Evolutionary conservation across 805 yeast species (phyloP).

Genomic region (Pichia membranifaciens): DNA sequence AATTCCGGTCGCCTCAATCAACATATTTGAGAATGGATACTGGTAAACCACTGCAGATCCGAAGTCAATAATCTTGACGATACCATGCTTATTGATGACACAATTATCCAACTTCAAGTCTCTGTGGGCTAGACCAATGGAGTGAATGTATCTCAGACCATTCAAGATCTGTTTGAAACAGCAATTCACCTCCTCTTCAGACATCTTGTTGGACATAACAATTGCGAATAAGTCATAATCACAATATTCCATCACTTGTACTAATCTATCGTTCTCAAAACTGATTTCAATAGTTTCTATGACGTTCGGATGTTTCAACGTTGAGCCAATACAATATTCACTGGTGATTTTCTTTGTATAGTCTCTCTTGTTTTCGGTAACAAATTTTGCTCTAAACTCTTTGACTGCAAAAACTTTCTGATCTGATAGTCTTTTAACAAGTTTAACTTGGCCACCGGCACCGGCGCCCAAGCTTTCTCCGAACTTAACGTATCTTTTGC

Average conservation of each 20-base stretch:
- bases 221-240: conserved; percentile 90
- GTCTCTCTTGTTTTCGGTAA: conserved; percentile 72
- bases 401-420: conserved; percentile 80
- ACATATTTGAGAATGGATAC: conserved; percentile 71
- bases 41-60: conserved; percentile 90
- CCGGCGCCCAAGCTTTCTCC: conserved; percentile 92
- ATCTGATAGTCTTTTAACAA: conserved; percentile 64
- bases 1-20: conserved; percentile 75
- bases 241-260: conserved; percentile 93
- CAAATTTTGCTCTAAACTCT: conserved; percentile 75
- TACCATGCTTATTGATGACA: conserved; percentile 75
- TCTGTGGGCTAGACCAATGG: conserved; percentile 83
- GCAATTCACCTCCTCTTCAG: conserved; percentile 71
- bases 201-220: conserved; percentile 90
- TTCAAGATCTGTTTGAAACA: conserved; percentile 82
- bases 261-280: conserved; percentile 78
- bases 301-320: conserved; percentile 83
- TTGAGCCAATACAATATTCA: conserved; percentile 90
- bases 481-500: conserved; percentile 71
- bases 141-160: conserved; percentile 77
- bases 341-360: conserved; percentile 90
- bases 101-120: conserved; percentile 91
- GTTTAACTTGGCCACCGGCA: conserved; percentile 86
- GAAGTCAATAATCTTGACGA: conserved; percentile 86
- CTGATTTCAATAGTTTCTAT: conserved; percentile 88